Evolutionary conservation across 106 monocot species (phyloP), one percentile per base, ranked within the genome.

Genomic region (Dendrobium huoshanense): DNA sequence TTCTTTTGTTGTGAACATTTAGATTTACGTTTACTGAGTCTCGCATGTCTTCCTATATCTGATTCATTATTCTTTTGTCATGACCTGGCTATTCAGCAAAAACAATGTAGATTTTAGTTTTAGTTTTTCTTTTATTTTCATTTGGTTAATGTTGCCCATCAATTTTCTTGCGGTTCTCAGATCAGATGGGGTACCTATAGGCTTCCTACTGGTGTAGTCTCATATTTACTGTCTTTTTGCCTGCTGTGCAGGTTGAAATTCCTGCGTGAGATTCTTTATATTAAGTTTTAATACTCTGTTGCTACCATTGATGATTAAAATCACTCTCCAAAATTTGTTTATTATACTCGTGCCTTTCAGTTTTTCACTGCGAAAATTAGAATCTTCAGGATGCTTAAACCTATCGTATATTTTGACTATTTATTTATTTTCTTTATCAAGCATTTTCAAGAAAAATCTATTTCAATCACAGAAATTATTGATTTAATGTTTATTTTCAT

Each of bases 401-500:
- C 33, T 15, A 37, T 29, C 16, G 8, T 64, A 8, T 64, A 64
- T 24, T n/a, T 25, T 5, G 22, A 64, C 25, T 24, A 37, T 37
- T 58, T 64, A 64, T 7, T 64, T 37, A 37, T 25, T 16, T 51
- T 24, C 24, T 64, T 64, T 64, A 64, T 64, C 24, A 64, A 64
- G 24, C 24, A n/a, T 64, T 64, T 24, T 24, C 24, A 25, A 5
- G 5, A 61, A 17, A 2, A 61, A 37, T 18, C 24, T 64, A 64
- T 64, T 64, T 64, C 6, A 64, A 64, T 25, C 64, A 24, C 25
- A 64, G 25, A 64, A 64, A 64, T 15, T 8, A 64, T 2, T 64
- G 64, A 64, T 64, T 64, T 64, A 64, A 64, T 64, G 22, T 64
- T 64, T 58, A 18, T 64, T 64, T 64, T 24, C 64, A 64, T 64